Evolutionary conservation across 805 yeast genomes (phyloP), one percentile per base, ranked within the genome.

Genomic region (Ogataea pignaliae): DNA sequence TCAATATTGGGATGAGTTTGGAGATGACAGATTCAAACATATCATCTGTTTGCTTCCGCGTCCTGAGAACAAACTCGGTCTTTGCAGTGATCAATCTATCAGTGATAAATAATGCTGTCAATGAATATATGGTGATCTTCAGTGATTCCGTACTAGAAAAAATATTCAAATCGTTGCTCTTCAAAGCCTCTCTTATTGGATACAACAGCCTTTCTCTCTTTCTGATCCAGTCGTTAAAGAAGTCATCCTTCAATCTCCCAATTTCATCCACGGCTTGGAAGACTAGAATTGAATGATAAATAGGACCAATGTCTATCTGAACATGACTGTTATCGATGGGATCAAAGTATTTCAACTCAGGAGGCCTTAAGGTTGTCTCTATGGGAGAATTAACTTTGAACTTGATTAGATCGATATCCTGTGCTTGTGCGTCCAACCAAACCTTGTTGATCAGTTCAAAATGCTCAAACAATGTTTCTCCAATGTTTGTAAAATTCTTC

Each of bases 331-430:
- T 76, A 8, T 71, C 67, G 39, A 83, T 64, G 3, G 82, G 71
- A 52, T 76, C 71, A 45, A 76, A 73, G 31, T 51, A 51, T 68
- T 71, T 45, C 62, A 60, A 41, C 16, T 52, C 41, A 10, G 68
- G 66, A 0, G 82, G 72, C 54, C 97, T 72, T 58, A 88, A 70
- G 7, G 95, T 79, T 8, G 78, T 63, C 61, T 91, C 98, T 5
- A 90, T 86, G 0, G 96, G 86, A 0, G 97, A 86, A 60, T 90
- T 90, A 51, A 91, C 76, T 55, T 85, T 81, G 60, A 78, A 87
- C 8, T 75, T 66, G 3, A 70, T 61, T 40, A 82, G 70, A 29
- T 70, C 68, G 5, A 65, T 66, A 45, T 75, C 73, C 9, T 66
- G 57, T 7, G 66, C 56, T 46, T 75, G 79, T 50, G 68, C 67